phyloP scores from a whole-genome alignment of 2,329 filamentous ascomycete species.

The Alternaria sp. region DNA sequence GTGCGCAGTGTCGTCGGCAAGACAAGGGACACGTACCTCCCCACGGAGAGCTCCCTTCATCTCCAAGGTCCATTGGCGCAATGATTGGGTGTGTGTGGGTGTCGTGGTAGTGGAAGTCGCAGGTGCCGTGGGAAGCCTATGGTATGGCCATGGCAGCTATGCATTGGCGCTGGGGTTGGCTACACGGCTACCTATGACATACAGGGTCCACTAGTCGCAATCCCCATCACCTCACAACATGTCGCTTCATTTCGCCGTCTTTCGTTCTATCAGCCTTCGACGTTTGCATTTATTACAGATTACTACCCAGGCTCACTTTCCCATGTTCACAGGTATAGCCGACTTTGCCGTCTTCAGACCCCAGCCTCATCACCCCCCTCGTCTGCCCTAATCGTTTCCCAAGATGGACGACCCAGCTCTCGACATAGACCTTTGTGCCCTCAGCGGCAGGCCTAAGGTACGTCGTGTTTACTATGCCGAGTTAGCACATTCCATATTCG shows the following conservation, averaged over 20 bases:
- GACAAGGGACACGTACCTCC: constrained; percentile 40
- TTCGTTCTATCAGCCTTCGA: not conserved
- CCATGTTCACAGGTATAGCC: constrained; percentile 50
- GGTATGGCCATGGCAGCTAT: not conserved
- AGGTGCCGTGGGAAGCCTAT: not conserved
- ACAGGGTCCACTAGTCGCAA: not conserved
- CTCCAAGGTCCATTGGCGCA: constrained; percentile 50
- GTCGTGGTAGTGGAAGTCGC: constrained; percentile 14
- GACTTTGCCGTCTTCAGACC: constrained; percentile 44
- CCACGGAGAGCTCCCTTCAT: constrained; percentile 52
- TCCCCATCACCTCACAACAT: constrained; percentile 10
- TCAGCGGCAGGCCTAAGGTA: constrained; percentile 53
- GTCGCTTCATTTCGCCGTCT: not conserved
- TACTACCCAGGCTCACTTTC: constrained; percentile 38
- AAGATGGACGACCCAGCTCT: constrained; percentile 53
- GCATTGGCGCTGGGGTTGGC: not conserved
- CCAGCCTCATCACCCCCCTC: constrained; percentile 50
- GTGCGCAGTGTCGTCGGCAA: not conserved
- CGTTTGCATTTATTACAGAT: constrained; percentile 15
- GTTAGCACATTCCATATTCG: not conserved
- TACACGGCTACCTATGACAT: not conserved
- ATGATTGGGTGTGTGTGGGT: constrained; percentile 13
- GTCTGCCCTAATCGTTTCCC: constrained; percentile 51
- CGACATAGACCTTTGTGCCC: constrained; percentile 50
- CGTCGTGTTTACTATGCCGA: constrained; percentile 50